Base-by-base conservation (phyloP, 2,329 filamentous ascomycete species). In the Clarireedia homoeocarpa region DNA sequence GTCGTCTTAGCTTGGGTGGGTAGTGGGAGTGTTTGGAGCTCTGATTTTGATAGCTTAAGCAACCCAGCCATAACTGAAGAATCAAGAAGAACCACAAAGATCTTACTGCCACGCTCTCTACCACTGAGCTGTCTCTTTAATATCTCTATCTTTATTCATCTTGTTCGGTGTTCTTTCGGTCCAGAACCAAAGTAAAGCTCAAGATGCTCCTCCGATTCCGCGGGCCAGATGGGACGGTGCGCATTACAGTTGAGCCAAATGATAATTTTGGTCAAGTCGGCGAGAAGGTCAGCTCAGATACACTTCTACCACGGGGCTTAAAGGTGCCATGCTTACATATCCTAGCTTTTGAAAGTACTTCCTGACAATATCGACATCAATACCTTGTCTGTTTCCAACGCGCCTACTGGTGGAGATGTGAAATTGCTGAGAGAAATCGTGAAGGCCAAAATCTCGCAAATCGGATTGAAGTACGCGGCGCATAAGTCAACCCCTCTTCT, bases 191-290 rank as follows among this genome's bases (percentile, higher is more conserved):
- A 24, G 23, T n/a, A 38, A 39, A 50, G 47, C 15, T 57, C 47
- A 63, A 48, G 45, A 67, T 66, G 64, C 60, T 66, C 49, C 58
- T 66, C 27, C 59, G 65, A 58, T 65, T 65, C 58, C 86, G 91
- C 67, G 91, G 91, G 70, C 90, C 89, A 62, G 91, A 96, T 75
- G 94, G 94, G 75, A 94, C 94, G 78, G 86, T 91, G 72, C 87
- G 94, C 65, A 77, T 97, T 66, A 88, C 79, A 51, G 82, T 95
- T 63, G 85, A 91, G 65, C 81, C 85, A 51, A 78, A 80, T 44
- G 84, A 88, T 61, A 84, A 85, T 0, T 96, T 97, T 70, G 76
- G 74, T 44, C 74, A 81, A n/a, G 73, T 86, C 44, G 79, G 77
- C 34, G 69, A 74, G 26, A 73, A 78, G 73, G 81, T 83, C 69